Evolutionary conservation across 176 grass and related monocot genomes (phyloP).

Genomic region (Raddia guianensis): DNA sequence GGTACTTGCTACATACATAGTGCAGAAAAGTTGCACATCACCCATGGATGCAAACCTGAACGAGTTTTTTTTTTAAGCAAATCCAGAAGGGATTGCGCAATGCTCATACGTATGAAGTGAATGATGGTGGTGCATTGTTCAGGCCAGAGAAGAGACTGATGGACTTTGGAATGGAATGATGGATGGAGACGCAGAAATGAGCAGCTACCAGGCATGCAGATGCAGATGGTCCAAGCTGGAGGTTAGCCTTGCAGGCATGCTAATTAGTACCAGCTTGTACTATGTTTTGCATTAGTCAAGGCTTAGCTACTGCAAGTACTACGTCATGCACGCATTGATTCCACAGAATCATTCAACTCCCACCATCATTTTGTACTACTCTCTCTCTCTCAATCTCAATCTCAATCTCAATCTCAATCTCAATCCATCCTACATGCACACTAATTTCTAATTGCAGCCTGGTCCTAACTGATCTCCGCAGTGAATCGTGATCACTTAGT

Average conservation of each 20-base stretch:
- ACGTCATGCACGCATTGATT: background rate
- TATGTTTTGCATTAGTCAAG: background rate
- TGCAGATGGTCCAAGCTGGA: background rate
- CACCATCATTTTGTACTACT: no score
- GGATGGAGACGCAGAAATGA: background rate
- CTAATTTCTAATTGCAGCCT: slow-evolving; percentile 13
- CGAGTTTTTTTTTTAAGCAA: no score
- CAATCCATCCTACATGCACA: background rate
- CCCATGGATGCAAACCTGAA: no score
- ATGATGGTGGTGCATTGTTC: no score
- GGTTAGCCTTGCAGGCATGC: background rate
- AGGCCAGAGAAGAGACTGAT: no score
- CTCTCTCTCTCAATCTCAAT: background rate
- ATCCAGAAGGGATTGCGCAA: no score
- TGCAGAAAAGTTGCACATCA: no score
- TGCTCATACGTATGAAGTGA: no score
- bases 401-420: background rate
- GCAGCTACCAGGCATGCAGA: background rate
- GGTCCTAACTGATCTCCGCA: background rate
- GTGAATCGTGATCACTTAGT: background rate
- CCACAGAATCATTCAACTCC: background rate
- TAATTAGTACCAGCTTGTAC: background rate
- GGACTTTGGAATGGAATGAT: no score
- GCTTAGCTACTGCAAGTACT: background rate
- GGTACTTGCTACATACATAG: no score